Base-by-base conservation (phyloP, 257 asterid genomes). In the Linderniella brevidens region DNA sequence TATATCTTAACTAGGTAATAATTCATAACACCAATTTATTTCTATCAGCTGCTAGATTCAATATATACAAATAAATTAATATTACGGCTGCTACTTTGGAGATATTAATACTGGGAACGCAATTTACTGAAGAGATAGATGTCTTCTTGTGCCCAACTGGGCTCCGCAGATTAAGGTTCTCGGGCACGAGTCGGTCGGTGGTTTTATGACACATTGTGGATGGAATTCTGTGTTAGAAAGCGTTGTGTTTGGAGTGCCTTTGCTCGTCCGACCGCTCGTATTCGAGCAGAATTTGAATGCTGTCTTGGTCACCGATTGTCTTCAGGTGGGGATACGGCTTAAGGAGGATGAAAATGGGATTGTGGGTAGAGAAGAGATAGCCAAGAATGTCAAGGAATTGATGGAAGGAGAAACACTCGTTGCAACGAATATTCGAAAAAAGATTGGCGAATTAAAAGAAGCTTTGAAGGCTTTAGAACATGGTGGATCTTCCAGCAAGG, bases 251-350 rank as follows among this genome's bases (percentile, higher is more conserved):
- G 62, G 67, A 9, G 46, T 55, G 62, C 67, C 62, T 8, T 0
- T 46, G 38, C 37, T 62, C 8, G 67, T 58, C 0, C 50, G 67
- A 61, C 67, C 67, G 35, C 54, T 62, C n/a, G 48, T 41, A 35
- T 54, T 54, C 41, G 64, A 64, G 44, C 69, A 64, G 0, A 58
- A 43, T 39, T 14, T 58, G 58, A 63, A 46, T 10, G 64, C 64
- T 0, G 53, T 44, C 0, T 19, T 54, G 11, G 17, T 61, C 52
- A 42, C 53, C 9, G 61, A 61, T 0, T 60, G 61, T 5, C 17
- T 54, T 56, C 54, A 54, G 53, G 53, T 20, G 3, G 66, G 57
- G 3, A 49, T 54, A 1, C 12, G 58, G 9, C 59, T 52, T 11
- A 36, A 32, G 17, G 49, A 36, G 49, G 54, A 49, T 49, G 66